These are phyloP conservation scores for Neonectria hederae DNA, from an alignment of 2,329 filamentous ascomycete species.

Conservation along the genomic window DNA sequence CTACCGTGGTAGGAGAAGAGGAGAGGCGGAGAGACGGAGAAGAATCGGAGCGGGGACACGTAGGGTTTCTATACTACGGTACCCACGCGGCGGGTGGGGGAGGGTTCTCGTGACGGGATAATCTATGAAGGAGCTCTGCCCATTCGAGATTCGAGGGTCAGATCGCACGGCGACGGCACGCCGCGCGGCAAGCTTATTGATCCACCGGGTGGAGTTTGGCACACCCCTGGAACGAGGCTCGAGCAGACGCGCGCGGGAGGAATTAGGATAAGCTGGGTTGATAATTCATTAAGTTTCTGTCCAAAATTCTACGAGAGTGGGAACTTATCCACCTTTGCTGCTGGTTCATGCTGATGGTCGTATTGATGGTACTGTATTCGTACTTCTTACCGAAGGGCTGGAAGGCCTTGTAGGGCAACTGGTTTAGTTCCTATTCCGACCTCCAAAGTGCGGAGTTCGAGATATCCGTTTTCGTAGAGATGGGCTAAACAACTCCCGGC, in stretches of 20 bases:
- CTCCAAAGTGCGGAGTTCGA: not conserved
- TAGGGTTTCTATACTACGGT: not conserved
- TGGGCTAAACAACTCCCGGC: too few relatives aligned
- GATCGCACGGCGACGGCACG: not conserved
- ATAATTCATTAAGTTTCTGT: not conserved
- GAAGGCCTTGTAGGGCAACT: not conserved
- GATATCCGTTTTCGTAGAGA: not conserved
- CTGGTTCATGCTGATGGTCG: not conserved
- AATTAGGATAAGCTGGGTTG: not conserved
- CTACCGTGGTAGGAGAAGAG: too few relatives aligned
- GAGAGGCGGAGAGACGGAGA: not conserved
- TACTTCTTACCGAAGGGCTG: not conserved
- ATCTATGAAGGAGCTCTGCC: not conserved
- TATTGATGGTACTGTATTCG: not conserved
- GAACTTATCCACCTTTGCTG: not conserved
- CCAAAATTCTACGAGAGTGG: constrained; percentile 2
- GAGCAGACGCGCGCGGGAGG: not conserved
- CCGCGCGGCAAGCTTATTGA: not conserved
- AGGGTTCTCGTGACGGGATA: not conserved
- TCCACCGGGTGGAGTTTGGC: not conserved
- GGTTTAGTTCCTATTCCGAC: not conserved
- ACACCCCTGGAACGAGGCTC: not conserved
- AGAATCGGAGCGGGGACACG: not conserved
- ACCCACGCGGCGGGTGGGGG: not conserved
- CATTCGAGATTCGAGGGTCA: not conserved